Conservation (phyloP, 768 basidiomycete species). For the Asterophora parasitica region DNA sequence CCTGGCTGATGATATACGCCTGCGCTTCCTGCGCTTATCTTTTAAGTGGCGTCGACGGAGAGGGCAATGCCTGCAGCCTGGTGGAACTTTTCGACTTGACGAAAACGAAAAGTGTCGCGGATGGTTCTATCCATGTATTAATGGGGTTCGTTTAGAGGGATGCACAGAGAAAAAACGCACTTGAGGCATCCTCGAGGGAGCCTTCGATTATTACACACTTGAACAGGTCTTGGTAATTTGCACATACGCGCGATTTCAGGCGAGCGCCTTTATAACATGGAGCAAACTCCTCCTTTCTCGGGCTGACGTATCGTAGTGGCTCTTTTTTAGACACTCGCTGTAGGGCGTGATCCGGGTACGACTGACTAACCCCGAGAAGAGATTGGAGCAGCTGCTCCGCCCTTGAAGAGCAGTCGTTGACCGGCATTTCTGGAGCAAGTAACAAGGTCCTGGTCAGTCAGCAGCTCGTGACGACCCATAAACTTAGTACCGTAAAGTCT, state of each 20-base stretch:
- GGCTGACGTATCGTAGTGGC: background rate
- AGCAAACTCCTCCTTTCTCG: background rate
- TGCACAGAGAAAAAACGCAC: no score
- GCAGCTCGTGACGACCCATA: background rate
- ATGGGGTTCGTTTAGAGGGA: no score
- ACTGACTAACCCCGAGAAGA: slow-evolving; percentile 3
- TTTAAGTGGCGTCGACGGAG: background rate
- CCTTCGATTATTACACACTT: no score
- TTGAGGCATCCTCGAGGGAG: no score
- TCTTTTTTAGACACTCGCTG: background rate
- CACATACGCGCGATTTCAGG: no score
- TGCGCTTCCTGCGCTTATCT: background rate
- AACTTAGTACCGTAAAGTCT: no score
- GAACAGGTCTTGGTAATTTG: no score
- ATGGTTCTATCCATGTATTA: no score
- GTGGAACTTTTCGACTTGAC: no score
- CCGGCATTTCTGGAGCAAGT: background rate
- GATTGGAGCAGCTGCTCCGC: slow-evolving; percentile 13
- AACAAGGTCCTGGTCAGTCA: background rate
- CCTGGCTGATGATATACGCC: background rate
- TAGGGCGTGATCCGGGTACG: background rate
- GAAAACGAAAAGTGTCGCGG: no score
- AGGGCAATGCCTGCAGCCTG: no score
- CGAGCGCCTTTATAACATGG: background rate
- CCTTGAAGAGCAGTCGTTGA: slow-evolving; percentile 1